Conservation (phyloP, 2,329 filamentous ascomycete species). For the Diaporthe sp. region DNA sequence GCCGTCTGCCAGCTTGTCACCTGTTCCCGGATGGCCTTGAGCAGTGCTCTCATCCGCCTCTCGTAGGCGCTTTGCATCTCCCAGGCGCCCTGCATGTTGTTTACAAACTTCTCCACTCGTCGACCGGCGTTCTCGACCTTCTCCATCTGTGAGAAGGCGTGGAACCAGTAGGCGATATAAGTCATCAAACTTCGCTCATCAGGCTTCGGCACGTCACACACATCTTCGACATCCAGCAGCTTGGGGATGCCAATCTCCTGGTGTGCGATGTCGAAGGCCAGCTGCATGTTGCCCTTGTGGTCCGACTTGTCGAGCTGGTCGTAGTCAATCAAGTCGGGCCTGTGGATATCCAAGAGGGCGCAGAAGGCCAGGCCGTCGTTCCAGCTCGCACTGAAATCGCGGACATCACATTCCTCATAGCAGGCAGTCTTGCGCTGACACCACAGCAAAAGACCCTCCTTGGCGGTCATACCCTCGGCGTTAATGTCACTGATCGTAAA, state of each 20-base stretch:
- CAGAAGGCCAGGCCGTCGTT: slow-evolving; percentile 98
- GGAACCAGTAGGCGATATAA: slow-evolving; percentile 99
- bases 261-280: slow-evolving; percentile 95
- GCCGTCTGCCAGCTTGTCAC: slow-evolving; percentile 82
- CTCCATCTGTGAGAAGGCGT: slow-evolving; percentile 99
- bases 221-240: slow-evolving; percentile 96
- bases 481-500: slow-evolving; percentile 99
- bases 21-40: slow-evolving; percentile 81
- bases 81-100: slow-evolving; percentile 99
- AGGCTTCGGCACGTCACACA: slow-evolving; percentile 94
- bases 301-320: slow-evolving; percentile 94
- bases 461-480: slow-evolving; percentile 96
- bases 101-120: slow-evolving; percentile 97
- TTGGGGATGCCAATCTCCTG: slow-evolving; percentile 98
- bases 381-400: slow-evolving; percentile 96
- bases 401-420: slow-evolving; percentile 95
- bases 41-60: slow-evolving; percentile 85
- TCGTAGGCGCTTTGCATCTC: slow-evolving; percentile 99
- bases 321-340: slow-evolving; percentile 97
- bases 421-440: slow-evolving; percentile 99
- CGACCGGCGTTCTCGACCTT: slow-evolving; percentile 97
- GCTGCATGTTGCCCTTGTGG: slow-evolving; percentile 96
- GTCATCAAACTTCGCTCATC: slow-evolving; percentile 99
- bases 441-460: slow-evolving; percentile 95
- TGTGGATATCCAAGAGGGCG: slow-evolving; percentile 94